Conservation (phyloP, 208 protist genomes). For the Trypanosoma caninum region DNA sequence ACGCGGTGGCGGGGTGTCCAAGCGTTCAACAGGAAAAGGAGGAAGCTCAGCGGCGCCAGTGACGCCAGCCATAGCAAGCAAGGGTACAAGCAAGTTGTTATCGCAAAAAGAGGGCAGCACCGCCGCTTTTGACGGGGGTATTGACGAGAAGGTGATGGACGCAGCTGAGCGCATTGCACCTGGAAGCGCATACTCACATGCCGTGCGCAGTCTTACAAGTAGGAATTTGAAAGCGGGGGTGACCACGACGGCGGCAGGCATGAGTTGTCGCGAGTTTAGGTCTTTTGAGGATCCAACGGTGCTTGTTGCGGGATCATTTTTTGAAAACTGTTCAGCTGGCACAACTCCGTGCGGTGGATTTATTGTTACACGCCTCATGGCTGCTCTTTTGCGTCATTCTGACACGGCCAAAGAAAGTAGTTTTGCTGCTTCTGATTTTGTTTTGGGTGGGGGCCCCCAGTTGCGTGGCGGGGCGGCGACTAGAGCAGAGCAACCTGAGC, state of each 20-base stretch:
- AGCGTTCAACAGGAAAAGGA: not conserved
- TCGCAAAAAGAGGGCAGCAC: not conserved
- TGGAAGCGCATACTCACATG: constrained; percentile 20
- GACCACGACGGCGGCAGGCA: not conserved
- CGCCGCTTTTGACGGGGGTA: not conserved
- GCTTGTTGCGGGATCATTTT: constrained; percentile 15
- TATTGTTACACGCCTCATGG: constrained; percentile 66
- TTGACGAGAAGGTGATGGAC: not conserved
- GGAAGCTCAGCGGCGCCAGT: not conserved
- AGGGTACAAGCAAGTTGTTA: not conserved
- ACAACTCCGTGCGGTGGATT: constrained; percentile 35
- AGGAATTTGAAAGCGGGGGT: not conserved
- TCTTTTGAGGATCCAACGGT: constrained; percentile 22
- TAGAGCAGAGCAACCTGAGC: constrained; percentile 1
- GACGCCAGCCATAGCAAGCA: not conserved
- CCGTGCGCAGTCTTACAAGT: not conserved
- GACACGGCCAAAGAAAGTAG: constrained; percentile 20
- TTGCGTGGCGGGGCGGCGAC: not conserved
- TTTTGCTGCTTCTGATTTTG: constrained; percentile 13
- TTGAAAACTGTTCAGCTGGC: constrained; percentile 19
- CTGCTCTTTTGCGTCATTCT: constrained; percentile 35
- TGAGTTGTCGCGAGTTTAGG: not conserved
- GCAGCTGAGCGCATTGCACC: constrained; percentile 8
- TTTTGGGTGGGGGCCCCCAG: not conserved
- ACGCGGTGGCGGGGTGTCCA: not conserved